Evolutionary conservation across 148 eudicot species (phyloP).

Genomic region (Camellia japonica): DNA sequence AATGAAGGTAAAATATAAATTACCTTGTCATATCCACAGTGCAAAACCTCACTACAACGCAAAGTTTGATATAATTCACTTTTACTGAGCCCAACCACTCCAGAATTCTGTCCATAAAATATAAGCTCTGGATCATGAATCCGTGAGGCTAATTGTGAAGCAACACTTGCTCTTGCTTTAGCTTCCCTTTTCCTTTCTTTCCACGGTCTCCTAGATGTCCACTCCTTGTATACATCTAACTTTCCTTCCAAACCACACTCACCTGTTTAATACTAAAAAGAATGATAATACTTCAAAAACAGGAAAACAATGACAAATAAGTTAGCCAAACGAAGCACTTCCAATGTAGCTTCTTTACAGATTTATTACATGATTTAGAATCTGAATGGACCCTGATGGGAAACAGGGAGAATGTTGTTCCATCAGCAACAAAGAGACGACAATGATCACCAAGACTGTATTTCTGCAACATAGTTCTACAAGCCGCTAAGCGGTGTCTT

Average conservation of each 20-base stretch:
- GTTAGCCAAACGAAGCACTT: slow-evolving; percentile 1
- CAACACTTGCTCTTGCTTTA: slow-evolving; percentile 42
- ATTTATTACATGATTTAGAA: slow-evolving; percentile 36
- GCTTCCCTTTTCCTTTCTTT: slow-evolving; percentile 83
- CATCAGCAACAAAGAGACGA: slow-evolving; percentile 97
- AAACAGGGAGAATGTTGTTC: slow-evolving; percentile 62
- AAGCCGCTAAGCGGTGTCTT: slow-evolving; percentile 91
- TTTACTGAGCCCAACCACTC: slow-evolving; percentile 75
- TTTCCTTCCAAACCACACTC: slow-evolving; percentile 39
- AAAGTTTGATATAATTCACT: slow-evolving; percentile 40
- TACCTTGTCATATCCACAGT: slow-evolving; percentile 86
- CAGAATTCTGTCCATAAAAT: slow-evolving; percentile 81
- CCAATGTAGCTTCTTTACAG: slow-evolving; percentile 6
- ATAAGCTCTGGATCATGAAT: slow-evolving; percentile 68
- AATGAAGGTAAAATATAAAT: background rate
- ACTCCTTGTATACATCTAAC: slow-evolving; percentile 52
- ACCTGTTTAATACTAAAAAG: slow-evolving; percentile 37
- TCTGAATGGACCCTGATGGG: slow-evolving; percentile 40
- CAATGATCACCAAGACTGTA: slow-evolving; percentile 75
- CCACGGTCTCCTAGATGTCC: slow-evolving; percentile 89
- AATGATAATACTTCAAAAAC: slow-evolving; percentile 19
- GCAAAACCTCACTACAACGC: slow-evolving; percentile 33
- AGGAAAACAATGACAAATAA: background rate
- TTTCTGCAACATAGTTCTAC: slow-evolving; percentile 85
- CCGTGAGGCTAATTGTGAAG: slow-evolving; percentile 24